Evolutionary conservation across 2,329 filamentous ascomycete species (phyloP).

Genomic region (Curvularia lunata): DNA sequence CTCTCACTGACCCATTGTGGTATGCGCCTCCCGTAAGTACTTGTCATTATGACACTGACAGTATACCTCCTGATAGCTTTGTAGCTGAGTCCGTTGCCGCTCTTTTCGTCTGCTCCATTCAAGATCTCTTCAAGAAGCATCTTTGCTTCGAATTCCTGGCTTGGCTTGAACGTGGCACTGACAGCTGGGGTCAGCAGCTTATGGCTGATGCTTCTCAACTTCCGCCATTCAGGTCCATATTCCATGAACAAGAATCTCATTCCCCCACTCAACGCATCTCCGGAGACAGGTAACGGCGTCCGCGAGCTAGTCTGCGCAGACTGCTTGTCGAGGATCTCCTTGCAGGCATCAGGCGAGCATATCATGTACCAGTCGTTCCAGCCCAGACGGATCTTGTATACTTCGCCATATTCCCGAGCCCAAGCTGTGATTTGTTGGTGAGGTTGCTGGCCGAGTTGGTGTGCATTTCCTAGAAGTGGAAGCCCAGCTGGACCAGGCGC

Average conservation of each 20-base stretch:
- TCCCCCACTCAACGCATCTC: conserved; percentile 50
- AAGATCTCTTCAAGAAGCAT: conserved; percentile 53
- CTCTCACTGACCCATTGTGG: conserved; percentile 36
- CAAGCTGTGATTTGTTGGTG: conserved; percentile 45
- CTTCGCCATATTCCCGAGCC: conserved; percentile 54
- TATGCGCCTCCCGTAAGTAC: conserved; percentile 44
- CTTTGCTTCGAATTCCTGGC: conserved; percentile 56
- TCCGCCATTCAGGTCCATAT: conserved; percentile 53
- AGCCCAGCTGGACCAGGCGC: conserved; percentile 38
- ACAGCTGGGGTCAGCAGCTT: conserved; percentile 47
- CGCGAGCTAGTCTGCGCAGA: conserved; percentile 47
- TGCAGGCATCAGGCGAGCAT: conserved; percentile 53
- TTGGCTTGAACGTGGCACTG: conserved; percentile 51
- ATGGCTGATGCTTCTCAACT: conserved; percentile 49
- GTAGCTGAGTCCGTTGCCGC: conserved; percentile 34
- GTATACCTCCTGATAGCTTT: conserved; percentile 42
- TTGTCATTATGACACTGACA: conserved; percentile 47
- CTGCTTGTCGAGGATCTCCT: conserved; percentile 55
- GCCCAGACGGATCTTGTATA: conserved; percentile 54
- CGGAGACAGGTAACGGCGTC: conserved; percentile 49
- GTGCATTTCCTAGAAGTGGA: conserved; percentile 39
- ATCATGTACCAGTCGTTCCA: conserved; percentile 57
- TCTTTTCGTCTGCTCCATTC: conserved; percentile 33
- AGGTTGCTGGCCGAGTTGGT: conserved; percentile 38
- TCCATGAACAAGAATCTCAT: conserved; percentile 52